Base-by-base conservation (phyloP, 306 rosid genomes). In the Purshia tridentata region DNA sequence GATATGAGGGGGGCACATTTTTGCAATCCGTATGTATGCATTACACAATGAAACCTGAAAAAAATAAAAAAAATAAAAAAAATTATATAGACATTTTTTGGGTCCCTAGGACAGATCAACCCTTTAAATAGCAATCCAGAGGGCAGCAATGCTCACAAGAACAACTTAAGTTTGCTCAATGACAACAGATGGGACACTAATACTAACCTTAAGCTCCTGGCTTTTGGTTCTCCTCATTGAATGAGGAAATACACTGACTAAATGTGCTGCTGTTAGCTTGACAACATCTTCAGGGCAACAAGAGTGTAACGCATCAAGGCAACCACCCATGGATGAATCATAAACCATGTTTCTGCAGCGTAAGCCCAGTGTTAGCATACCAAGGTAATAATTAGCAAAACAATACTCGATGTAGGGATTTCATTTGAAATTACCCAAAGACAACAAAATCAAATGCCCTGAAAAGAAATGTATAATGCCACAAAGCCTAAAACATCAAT, bases 151-250 rank as follows among this genome's bases (percentile, higher is more conserved):
- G 58, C 78, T 50, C 16, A 70, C 53, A 60, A 77, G 57, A 75
- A 82, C 61, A 69, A 72, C 55, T 49, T 62, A 72, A 72, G 78
- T 9, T 73, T 60, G 56, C 76, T 76, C 23, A 81, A 81, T 18
- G 58, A 79, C 47, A 19, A 65, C 9, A 71, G 55, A 56, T 41
- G 76, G 77, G 73, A 76, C 46, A 70, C 65, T 59, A 66, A 59
- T 55, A 51, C 79, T 77, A 82, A 93, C 98, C 98, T 94, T 94
- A 72, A 94, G 98, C 76, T 91, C 89, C 80, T 86, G 78, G 87
- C 97, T 94, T 86, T 78, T 85, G 69, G 98, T 91, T 75, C 87
- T 94, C 77, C 82, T 16, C 77, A 83, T 49, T 39, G 98, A 86
- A 69, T 42, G 83, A 72, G 78, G 80, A 81, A 91, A 91, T 51